Base-by-base conservation (phyloP, 345 rosid genomes). In the Aegle marmelos region DNA sequence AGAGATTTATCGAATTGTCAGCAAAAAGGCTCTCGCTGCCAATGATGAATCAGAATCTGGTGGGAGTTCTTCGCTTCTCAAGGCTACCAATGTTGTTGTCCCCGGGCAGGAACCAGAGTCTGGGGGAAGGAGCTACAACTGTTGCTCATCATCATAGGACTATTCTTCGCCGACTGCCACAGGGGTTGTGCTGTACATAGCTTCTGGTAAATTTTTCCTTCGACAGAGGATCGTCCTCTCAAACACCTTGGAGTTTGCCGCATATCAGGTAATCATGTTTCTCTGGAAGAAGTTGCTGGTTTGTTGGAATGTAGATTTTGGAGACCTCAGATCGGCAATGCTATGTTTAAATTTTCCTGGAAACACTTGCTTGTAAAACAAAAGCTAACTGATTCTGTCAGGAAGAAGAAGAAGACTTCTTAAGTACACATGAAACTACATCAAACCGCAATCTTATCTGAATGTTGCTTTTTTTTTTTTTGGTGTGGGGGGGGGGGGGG, bases 11-110 rank as follows among this genome's bases (percentile, higher is more conserved):
- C 83, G 88, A 75, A 53, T 87, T 58, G 82, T 87, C 71, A 85
- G 84, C 87, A 90, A 86, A 85, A 90, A 87, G 70, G 70, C 80
- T 50, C 90, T 90, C 8, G 60, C 76, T 71, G 90, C 92, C 39
- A 89, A 86, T 45, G 90, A 88, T 11, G 91, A 85, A 77, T 41
- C 76, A 1, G 93, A 85, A 25, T 79, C 83, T 53, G 89, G 82
- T 21, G 93, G 91, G 34, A 80, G 73, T 73, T 72, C 80, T 8
- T 80, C 91, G 4, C 92, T 90, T 81, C 89, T 88, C 54, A 81
- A 79, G 79, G 91, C 89, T 72, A 88, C 86, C 36, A 68, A 79
- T 63, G 75, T 88, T 76, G 57, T 73, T 79, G 85, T 88, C 67
- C 86, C 89, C 2, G 86, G 79, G 24, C 81, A 78, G 73, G 86